These are phyloP conservation scores for Claviceps capensis DNA, from an alignment of 2,329 filamentous ascomycete species.

Conservation along the genomic window DNA sequence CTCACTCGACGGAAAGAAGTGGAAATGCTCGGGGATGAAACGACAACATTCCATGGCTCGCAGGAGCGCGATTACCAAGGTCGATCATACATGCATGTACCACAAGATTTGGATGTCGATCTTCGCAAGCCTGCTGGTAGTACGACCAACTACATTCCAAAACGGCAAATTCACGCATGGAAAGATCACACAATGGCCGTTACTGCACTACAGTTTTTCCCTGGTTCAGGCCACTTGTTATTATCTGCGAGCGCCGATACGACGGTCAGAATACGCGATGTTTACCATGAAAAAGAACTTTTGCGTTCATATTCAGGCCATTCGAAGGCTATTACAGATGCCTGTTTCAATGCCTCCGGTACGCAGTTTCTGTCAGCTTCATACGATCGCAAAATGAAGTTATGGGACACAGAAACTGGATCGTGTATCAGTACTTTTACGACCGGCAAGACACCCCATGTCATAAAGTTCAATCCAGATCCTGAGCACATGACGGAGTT, in stretches of 20 bases:
- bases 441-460: conserved; percentile 89
- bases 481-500: conserved; percentile 73
- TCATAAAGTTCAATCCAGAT: conserved; percentile 82
- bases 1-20: conserved; percentile 42
- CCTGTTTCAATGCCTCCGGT: conserved; percentile 72
- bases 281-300: conserved; percentile 79
- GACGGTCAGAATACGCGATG: conserved; percentile 88
- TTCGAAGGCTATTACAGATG: conserved; percentile 76
- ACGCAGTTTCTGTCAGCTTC: conserved; percentile 80
- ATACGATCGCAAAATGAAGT: conserved; percentile 90
- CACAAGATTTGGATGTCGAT: conserved; percentile 78
- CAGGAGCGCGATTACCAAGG: conserved; percentile 87
- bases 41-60: conserved; percentile 72
- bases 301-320: conserved; percentile 87
- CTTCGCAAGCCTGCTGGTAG: conserved; percentile 69
- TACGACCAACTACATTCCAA: conserved; percentile 81
- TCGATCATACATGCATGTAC: conserved; percentile 93
- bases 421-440: conserved; percentile 78
- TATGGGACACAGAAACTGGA: conserved; percentile 97
- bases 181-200: conserved; percentile 73
- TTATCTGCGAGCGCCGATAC: conserved; percentile 82
- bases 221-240: conserved; percentile 71
- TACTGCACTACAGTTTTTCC: conserved; percentile 83
- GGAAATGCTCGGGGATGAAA: conserved; percentile 56
- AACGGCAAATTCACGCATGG: conserved; percentile 86